Evolutionary conservation across 257 asterid genomes (phyloP).

Genomic region (Solanum tarijense): DNA sequence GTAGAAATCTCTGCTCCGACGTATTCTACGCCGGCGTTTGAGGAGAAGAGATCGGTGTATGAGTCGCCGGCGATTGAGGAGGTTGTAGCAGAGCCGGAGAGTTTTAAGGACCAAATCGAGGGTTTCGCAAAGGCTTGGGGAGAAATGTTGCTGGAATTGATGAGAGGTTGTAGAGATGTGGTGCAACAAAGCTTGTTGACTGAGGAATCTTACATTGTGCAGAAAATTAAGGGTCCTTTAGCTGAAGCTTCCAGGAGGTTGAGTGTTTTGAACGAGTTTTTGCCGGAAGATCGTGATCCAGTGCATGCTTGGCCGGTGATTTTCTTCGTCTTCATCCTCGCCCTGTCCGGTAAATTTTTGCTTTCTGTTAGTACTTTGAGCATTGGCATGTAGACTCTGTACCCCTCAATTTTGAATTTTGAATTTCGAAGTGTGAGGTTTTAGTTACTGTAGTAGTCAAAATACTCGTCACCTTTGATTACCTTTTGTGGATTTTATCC

Average conservation of each 20-base stretch:
- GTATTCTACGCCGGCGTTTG: conserved; percentile 19
- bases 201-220: conserved; percentile 75
- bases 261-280: conserved; percentile 53
- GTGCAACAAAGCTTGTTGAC: conserved; percentile 64
- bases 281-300: conserved; percentile 96
- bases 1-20: neutral
- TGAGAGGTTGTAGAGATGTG: conserved; percentile 69
- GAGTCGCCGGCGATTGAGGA: conserved; percentile 3
- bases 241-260: conserved; percentile 41
- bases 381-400: neutral
- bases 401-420: neutral
- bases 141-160: conserved; percentile 58
- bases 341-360: conserved; percentile 47
- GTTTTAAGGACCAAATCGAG: conserved; percentile 66
- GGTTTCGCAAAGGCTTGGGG: conserved; percentile 91
- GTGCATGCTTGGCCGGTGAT: conserved; percentile 64
- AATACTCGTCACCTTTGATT: neutral
- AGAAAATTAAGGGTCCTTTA: conserved; percentile 41
- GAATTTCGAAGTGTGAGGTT: neutral
- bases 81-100: conserved; percentile 34
- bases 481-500: neutral
- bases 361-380: neutral
- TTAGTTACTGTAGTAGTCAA: neutral
- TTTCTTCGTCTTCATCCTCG: conserved; percentile 48
- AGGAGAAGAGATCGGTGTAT: conserved; percentile 15